Evolutionary conservation across 2,329 filamentous ascomycete genomes (phyloP), one percentile per base, ranked within the genome.

Genomic region (Talaromyces sp.): DNA sequence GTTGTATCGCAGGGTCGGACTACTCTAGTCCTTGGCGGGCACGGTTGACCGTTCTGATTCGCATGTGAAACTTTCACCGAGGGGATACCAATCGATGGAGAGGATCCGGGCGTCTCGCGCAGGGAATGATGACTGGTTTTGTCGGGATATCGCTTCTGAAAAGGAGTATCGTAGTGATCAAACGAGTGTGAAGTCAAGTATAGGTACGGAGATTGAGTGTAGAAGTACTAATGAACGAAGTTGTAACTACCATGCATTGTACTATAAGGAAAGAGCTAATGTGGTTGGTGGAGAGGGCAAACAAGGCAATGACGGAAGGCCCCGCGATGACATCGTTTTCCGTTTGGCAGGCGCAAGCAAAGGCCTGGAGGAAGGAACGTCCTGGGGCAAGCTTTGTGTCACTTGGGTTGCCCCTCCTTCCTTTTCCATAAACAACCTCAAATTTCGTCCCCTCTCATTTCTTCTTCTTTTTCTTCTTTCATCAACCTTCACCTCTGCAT

Each of bases 381-480:
- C 48, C 48, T 31, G 46, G 46, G 40, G 46, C 25, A 33, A 54
- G n/a, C 28, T 35, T 33, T 56, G 35, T 39, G 35, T 56, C 66
- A 61, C 66, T 37, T 54, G 44, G 40, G 31, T 55, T 58, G 40
- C 60, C 52, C 55, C 55, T 63, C 52, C 12, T 56, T 59, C 62
- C 64, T 63, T 65, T 66, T 67, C 44, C 63, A 65, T 59, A 65
- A 62, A 63, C 65, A 66, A 62, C 58, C 40, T 60, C 65, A 54
- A 39, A 35, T 21, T 60, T 25, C 50, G 55, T n/a, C 50, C 21
- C 42, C 60, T 46, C 44, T 61, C 54, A 40, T 61, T 55, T 65
- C 59, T 18, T 23, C n/a, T 57, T 21, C 46, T 56, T 21, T 37
- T 62, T 46, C 39, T 62, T 50, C 59, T 62, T 61, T 28, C 25